A percentile compares a stretch with the other conserved stretches of the same genome.
Conservation (phyloP, 257 asterid genomes). For the Penstemon eatonii region DNA sequence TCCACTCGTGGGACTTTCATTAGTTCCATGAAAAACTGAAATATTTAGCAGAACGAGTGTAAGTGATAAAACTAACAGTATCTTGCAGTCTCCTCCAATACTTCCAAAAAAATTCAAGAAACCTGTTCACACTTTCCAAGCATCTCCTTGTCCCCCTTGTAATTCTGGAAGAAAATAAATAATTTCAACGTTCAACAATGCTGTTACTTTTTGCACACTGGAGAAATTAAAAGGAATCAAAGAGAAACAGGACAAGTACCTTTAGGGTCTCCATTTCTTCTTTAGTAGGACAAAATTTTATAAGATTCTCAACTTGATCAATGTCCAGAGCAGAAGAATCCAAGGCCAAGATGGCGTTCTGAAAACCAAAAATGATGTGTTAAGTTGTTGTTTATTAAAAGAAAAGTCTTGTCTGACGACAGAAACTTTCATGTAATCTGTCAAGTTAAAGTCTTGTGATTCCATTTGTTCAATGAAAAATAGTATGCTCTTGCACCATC, state of each 20-base stretch:
- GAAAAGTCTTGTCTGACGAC: slow-evolving; percentile 12
- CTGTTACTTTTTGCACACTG: not conserved
- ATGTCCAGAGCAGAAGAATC: slow-evolving; percentile 91
- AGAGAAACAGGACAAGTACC: slow-evolving; percentile 42
- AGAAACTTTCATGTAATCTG: slow-evolving; percentile 11
- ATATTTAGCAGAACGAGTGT: slow-evolving; percentile 29
- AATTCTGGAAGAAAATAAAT: slow-evolving; percentile 64
- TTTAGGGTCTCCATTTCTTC: slow-evolving; percentile 96
- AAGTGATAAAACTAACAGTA: slow-evolving; percentile 27
- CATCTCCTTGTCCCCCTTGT: slow-evolving; percentile 86
- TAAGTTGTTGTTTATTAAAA: slow-evolving; percentile 20
- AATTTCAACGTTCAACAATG: slow-evolving; percentile 25
- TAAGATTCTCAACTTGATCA: slow-evolving; percentile 99
- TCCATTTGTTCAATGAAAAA: slow-evolving; percentile 17
- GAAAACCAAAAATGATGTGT: slow-evolving; percentile 27
- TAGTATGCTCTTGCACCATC: slow-evolving; percentile 14
- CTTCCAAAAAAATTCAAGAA: slow-evolving; percentile 19
- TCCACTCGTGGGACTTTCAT: slow-evolving; percentile 99
- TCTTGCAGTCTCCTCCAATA: slow-evolving; percentile 25
- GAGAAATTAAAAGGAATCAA: slow-evolving; percentile 2
- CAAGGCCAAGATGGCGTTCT: slow-evolving; percentile 89
- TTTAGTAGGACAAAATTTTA: slow-evolving; percentile 93
- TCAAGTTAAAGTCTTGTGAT: not conserved
- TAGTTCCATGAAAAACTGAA: slow-evolving; percentile 91
- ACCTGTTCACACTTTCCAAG: slow-evolving; percentile 99